Evolutionary conservation across 31 red algal genomes (phyloP).

Genomic region (Endocladia muricata): DNA sequence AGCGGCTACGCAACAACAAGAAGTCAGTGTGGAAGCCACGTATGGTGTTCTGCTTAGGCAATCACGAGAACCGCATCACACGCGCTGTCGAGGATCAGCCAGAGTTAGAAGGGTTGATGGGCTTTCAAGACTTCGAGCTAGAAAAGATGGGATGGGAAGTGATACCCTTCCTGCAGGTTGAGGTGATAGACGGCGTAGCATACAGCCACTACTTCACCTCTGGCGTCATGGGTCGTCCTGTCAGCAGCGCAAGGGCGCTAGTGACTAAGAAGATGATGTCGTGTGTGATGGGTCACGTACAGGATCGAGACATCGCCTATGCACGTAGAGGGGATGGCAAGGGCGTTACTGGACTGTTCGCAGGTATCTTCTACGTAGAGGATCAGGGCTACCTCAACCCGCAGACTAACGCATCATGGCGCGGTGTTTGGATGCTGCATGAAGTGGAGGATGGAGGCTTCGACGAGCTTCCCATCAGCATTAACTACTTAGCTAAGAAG

Average conservation of each 20-base stretch:
- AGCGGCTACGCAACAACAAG: background rate
- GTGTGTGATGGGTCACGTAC: background rate
- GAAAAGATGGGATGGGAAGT: constrained; percentile 7
- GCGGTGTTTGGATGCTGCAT: background rate
- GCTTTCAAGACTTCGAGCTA: background rate
- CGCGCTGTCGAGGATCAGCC: constrained; percentile 3
- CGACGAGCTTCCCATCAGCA: background rate
- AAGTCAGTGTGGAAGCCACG: background rate
- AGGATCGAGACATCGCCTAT: background rate
- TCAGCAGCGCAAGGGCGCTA: background rate
- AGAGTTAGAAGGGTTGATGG: background rate
- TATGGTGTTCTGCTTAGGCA: background rate
- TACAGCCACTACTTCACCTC: constrained; percentile 5
- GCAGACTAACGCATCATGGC: background rate
- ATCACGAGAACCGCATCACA: constrained; percentile 7
- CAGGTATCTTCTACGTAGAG: background rate
- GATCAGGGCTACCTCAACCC: background rate
- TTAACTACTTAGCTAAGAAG: constrained; percentile 4
- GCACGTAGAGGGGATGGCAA: background rate
- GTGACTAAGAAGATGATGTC: background rate
- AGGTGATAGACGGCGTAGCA: background rate
- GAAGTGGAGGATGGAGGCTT: background rate
- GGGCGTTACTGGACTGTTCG: background rate
- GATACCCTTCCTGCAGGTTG: background rate
- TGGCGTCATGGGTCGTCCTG: background rate